These are phyloP conservation scores for Paraphoma chrysanthemicola DNA, from an alignment of 2,329 filamentous ascomycete species.

Conservation along the genomic window DNA sequence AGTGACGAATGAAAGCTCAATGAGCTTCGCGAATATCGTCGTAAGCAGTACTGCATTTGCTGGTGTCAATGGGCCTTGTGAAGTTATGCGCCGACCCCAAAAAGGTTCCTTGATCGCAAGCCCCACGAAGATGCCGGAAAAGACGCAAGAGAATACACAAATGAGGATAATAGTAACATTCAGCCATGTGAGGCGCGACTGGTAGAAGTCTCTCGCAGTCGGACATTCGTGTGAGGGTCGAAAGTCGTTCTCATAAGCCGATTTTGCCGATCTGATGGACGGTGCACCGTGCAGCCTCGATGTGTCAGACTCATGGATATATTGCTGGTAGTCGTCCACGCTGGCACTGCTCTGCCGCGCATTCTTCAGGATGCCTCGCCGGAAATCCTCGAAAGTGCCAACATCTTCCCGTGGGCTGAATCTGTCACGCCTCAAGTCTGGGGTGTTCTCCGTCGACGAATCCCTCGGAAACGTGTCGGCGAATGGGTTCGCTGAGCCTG, in stretches of 20 bases:
- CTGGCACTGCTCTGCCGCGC: conserved; percentile 24
- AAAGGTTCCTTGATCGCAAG: conserved; percentile 68
- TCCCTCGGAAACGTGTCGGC: conserved; percentile 33
- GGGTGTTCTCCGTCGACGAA: conserved; percentile 35
- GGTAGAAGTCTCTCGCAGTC: conserved; percentile 47
- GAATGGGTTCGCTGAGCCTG: conserved; percentile 37
- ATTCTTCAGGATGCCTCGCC: conserved; percentile 30
- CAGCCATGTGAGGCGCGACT: conserved; percentile 56
- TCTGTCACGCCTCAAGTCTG: conserved; percentile 42
- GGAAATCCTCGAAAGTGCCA: conserved; percentile 38
- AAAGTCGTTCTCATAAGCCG: conserved; percentile 47
- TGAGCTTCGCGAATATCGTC: conserved; percentile 75
- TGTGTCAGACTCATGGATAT: conserved; percentile 32
- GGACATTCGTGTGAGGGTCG: conserved; percentile 46
- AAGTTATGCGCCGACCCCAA: conserved; percentile 66
- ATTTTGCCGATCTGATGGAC: conserved; percentile 44
- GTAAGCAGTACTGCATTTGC: conserved; percentile 71
- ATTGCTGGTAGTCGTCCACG: conserved; percentile 39
- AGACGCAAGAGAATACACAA: conserved; percentile 68
- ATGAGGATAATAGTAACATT: conserved; percentile 49
- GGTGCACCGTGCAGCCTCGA: conserved; percentile 31
- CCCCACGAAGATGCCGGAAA: conserved; percentile 71
- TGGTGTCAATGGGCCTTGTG: conserved; percentile 60
- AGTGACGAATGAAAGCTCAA: conserved; percentile 79
- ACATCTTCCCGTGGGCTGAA: conserved; percentile 33